phyloP scores from a whole-genome alignment of 306 rosid species.

The Ammopiptanthus mongolicus region DNA sequence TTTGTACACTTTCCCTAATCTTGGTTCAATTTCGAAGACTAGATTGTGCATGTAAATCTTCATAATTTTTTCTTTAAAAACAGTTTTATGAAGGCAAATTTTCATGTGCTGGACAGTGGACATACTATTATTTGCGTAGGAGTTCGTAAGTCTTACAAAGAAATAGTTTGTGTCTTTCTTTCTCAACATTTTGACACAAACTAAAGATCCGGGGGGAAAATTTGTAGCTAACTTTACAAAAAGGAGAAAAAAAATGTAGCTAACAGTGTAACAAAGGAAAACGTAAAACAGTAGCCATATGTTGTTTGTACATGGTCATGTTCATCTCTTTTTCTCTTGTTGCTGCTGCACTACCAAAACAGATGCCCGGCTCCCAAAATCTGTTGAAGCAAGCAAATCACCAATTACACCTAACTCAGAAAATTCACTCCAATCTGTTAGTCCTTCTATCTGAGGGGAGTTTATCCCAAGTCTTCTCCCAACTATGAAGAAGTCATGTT shows the following conservation, averaged over 20 bases:
- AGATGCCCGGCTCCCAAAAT: slow-evolving; percentile 30
- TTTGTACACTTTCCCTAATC: too few species aligned
- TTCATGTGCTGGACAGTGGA: neutral
- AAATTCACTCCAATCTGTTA: slow-evolving; percentile 50
- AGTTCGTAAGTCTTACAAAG: too few species aligned
- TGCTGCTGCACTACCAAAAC: slow-evolving; percentile 55
- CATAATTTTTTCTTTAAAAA: too few species aligned
- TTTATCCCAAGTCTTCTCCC: slow-evolving; percentile 40
- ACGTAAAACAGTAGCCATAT: neutral
- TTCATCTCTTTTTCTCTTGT: neutral
- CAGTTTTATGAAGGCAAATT: too few species aligned
- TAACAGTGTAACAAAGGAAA: neutral
- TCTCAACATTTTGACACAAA: neutral
- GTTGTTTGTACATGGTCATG: neutral
- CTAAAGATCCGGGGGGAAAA: neutral
- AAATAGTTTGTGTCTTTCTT: neutral
- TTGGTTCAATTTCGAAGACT: too few species aligned
- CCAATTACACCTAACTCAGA: slow-evolving; percentile 54
- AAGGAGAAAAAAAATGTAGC: neutral
- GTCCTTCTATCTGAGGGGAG: slow-evolving; percentile 42
- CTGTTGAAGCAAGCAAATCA: slow-evolving; percentile 65
- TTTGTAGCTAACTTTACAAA: neutral
- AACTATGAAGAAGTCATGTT: slow-evolving; percentile 45
- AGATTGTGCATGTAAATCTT: too few species aligned
- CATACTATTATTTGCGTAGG: too few species aligned